Conservation (phyloP, 768 basidiomycete species). For the Mycena epipterygia region DNA sequence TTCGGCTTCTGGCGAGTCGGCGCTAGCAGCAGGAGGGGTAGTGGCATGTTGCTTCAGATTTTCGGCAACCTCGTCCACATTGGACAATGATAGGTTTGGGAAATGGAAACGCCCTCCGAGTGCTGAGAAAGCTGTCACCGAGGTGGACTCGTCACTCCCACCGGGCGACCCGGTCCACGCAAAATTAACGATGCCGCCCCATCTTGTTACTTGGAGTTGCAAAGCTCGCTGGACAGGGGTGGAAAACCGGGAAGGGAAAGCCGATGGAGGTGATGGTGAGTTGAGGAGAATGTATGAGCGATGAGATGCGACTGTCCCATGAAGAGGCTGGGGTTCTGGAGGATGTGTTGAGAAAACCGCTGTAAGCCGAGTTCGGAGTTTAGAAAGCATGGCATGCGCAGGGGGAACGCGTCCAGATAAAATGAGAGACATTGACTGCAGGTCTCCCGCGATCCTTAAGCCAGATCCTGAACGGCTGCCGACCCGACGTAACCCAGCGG, state of each 20-base stretch:
- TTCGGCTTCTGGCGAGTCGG: slow-evolving; percentile 37
- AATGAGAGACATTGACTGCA: not conserved
- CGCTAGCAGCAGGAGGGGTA: slow-evolving; percentile 6
- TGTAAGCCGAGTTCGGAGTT: slow-evolving; percentile 4
- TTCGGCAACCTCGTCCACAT: slow-evolving; percentile 62
- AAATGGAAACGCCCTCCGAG: slow-evolving; percentile 64
- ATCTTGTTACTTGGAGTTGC: slow-evolving; percentile 56
- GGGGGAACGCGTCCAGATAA: not conserved
- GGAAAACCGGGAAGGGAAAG: slow-evolving; percentile 61
- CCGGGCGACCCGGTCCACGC: slow-evolving; percentile 57
- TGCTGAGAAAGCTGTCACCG: slow-evolving; percentile 67
- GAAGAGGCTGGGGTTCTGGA: not conserved
- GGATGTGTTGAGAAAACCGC: slow-evolving; percentile 11
- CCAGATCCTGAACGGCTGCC: not conserved
- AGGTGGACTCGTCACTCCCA: slow-evolving; percentile 39
- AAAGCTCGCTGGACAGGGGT: slow-evolving; percentile 67
- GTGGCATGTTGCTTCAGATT: slow-evolving; percentile 50
- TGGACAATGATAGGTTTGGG: slow-evolving; percentile 60
- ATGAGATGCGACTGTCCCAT: slow-evolving; percentile 68
- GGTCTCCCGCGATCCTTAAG: not conserved
- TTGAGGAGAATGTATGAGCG: slow-evolving; percentile 70
- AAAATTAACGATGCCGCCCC: slow-evolving; percentile 74
- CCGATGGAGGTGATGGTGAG: slow-evolving; percentile 59
- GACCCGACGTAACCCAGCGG: slow-evolving; percentile 7
- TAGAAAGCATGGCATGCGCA: not conserved